Conservation (phyloP, 2,329 filamentous ascomycete species). For the Cladosporium velox region DNA sequence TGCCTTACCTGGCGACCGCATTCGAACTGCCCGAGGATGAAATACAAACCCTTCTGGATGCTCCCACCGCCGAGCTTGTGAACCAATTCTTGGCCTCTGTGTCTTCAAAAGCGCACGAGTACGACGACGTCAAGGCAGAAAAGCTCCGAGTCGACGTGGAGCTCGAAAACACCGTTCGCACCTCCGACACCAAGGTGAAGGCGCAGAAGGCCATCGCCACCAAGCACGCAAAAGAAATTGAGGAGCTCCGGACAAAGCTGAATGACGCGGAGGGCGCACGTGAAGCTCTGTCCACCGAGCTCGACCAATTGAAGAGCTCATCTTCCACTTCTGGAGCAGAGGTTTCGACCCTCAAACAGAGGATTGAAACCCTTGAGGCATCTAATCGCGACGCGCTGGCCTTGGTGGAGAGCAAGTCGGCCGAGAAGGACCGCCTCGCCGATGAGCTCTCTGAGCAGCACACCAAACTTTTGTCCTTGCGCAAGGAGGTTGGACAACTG, state of each 20-base stretch:
- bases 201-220: constrained; percentile 79
- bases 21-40: constrained; percentile 67
- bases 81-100: constrained; percentile 73
- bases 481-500: constrained; percentile 76
- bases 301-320: constrained; percentile 75
- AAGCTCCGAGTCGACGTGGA: constrained; percentile 91
- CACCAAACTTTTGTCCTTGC: constrained; percentile 79
- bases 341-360: constrained; percentile 73
- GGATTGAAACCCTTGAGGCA: constrained; percentile 82
- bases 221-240: constrained; percentile 79
- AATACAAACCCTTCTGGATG: constrained; percentile 61
- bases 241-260: constrained; percentile 77
- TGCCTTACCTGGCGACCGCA: constrained; percentile 72
- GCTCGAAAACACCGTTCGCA: constrained; percentile 84
- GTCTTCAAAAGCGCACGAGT: constrained; percentile 76
- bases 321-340: constrained; percentile 72
- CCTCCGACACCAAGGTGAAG: constrained; percentile 78
- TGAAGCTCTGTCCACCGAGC: constrained; percentile 75
- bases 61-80: constrained; percentile 78
- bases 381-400: constrained; percentile 89
- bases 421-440: constrained; percentile 79
- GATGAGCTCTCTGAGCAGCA: constrained; percentile 87
- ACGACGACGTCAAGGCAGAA: constrained; percentile 78
- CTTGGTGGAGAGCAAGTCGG: constrained; percentile 85
- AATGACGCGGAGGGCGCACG: constrained; percentile 78